Percentiles rank a stretch among this genome's conserved stretches.
These are phyloP conservation scores for Thyridium curvatum DNA, from an alignment of 2,329 filamentous ascomycete species.

Conservation along the genomic window DNA sequence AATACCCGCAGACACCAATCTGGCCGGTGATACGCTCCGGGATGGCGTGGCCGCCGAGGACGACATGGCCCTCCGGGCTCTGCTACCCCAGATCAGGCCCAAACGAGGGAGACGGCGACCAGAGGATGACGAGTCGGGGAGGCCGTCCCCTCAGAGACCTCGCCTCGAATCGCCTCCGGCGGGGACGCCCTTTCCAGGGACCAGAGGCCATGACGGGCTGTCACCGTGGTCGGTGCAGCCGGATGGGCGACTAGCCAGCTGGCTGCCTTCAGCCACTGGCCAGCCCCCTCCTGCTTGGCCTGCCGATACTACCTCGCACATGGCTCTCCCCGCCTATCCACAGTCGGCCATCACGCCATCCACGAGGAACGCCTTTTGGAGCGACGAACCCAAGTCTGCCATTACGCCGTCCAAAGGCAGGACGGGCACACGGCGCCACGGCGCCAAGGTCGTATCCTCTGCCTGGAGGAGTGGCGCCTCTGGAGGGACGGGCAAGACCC, in stretches of 20 bases:
- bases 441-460: slow-evolving; percentile 79
- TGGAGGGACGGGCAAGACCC: slow-evolving; percentile 60
- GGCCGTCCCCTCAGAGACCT: slow-evolving; percentile 51
- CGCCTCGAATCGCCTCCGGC: slow-evolving; percentile 44
- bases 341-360: slow-evolving; percentile 71
- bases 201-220: slow-evolving; percentile 46
- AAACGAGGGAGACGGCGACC: slow-evolving; percentile 57
- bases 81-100: slow-evolving; percentile 69
- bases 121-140: slow-evolving; percentile 50
- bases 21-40: slow-evolving; percentile 58
- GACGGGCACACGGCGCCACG: slow-evolving; percentile 57
- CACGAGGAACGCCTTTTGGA: slow-evolving; percentile 46
- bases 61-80: slow-evolving; percentile 77
- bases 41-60: slow-evolving; percentile 83
- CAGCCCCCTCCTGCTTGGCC: slow-evolving; percentile 31
- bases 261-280: slow-evolving; percentile 19
- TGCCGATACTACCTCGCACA: slow-evolving; percentile 46
- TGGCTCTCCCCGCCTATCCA: slow-evolving; percentile 64
- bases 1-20: slow-evolving; percentile 59
- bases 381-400: slow-evolving; percentile 69
- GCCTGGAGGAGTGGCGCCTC: slow-evolving; percentile 71
- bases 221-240: slow-evolving; percentile 44
- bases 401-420: slow-evolving; percentile 59
- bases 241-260: slow-evolving; percentile 24
- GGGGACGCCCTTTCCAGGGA: slow-evolving; percentile 19